Evolutionary conservation across 2,329 filamentous ascomycete species (phyloP).

Genomic region (Cladobotryum mycophilum): DNA sequence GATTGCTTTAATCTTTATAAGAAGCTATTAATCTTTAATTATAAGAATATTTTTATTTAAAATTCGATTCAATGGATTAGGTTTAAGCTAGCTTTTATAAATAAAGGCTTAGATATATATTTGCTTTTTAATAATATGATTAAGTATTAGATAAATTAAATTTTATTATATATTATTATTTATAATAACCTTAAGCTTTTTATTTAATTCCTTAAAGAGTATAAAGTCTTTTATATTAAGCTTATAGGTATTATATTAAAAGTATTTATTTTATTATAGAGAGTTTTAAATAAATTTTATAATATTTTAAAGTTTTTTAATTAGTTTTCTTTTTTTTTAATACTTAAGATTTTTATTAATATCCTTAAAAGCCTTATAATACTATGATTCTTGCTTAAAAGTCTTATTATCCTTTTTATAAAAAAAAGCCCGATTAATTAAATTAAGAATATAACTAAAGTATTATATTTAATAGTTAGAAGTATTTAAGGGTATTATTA

Average conservation of each 20-base stretch:
- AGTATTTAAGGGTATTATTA: too few relatives aligned
- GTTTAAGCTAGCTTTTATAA: background rate
- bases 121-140: background rate
- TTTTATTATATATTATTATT: background rate
- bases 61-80: too few relatives aligned
- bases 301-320: slow-evolving; percentile 1
- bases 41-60: background rate
- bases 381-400: background rate
- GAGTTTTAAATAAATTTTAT: background rate
- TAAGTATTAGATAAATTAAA: background rate
- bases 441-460: slow-evolving; percentile 2
- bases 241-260: background rate
- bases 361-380: background rate
- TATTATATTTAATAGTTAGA: background rate
- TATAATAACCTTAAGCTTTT: background rate
- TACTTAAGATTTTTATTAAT: background rate
- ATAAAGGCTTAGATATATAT: background rate
- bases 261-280: background rate
- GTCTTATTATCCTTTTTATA: background rate
- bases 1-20: background rate
- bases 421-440: background rate
- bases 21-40: background rate
- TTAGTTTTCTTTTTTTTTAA: background rate
- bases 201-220: background rate
- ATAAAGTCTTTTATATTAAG: background rate